Conservation (phyloP, 192 early-diverging fungal species). For the Lobosporangium transversale region DNA sequence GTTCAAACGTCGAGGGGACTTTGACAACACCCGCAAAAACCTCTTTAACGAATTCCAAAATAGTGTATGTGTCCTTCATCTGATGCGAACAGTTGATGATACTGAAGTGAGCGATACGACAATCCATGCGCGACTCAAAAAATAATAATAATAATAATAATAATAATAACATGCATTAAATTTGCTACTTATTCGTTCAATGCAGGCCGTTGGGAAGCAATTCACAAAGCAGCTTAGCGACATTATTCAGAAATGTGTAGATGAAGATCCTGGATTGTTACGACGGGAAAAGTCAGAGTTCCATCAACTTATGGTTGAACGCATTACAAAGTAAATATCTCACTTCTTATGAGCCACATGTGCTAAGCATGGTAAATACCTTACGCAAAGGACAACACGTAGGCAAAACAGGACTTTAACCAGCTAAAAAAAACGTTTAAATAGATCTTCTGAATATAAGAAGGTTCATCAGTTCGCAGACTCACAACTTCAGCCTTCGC, state of each 20-base stretch:
- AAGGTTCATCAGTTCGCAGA: slow-evolving; percentile 48
- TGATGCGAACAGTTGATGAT: too few species aligned
- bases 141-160: neutral
- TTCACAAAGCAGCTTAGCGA: slow-evolving; percentile 37
- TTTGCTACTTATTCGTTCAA: neutral
- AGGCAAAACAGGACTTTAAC: too few species aligned
- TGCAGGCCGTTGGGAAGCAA: slow-evolving; percentile 38
- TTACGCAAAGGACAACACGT: too few species aligned
- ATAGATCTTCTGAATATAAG: slow-evolving; percentile 49
- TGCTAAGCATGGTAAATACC: too few species aligned
- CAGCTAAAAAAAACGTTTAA: too few species aligned
- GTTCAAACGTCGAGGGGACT: slow-evolving; percentile 47
- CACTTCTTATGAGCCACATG: neutral
- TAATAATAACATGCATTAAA: neutral
- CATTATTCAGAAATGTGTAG: slow-evolving; percentile 40
- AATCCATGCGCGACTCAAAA: neutral
- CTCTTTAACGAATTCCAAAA: slow-evolving; percentile 43
- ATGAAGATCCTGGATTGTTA: slow-evolving; percentile 39
- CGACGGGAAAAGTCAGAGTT: slow-evolving; percentile 49
- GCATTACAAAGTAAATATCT: slow-evolving; percentile 39
- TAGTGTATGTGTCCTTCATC: slow-evolving; percentile 23
- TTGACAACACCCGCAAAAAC: slow-evolving; percentile 44
- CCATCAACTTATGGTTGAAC: slow-evolving; percentile 48
- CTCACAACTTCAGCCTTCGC: slow-evolving; percentile 35
- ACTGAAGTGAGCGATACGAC: too few species aligned